A percentile compares a stretch with the other conserved stretches of the same genome.
Conservation (phyloP, 2,329 filamentous ascomycete species). For the Aspergillus eucalypticola region DNA sequence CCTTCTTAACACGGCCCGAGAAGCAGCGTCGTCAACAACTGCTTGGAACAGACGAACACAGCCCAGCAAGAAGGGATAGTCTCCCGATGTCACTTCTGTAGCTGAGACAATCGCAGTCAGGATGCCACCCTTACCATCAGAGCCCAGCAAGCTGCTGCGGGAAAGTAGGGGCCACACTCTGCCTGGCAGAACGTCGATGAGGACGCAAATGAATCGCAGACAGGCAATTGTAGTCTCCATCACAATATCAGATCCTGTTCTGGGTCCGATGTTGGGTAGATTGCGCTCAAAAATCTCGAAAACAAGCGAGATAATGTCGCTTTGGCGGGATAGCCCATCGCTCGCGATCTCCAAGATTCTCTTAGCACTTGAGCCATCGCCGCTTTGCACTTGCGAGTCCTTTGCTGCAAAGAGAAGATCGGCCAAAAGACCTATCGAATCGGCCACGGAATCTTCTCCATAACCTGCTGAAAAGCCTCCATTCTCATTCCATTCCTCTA, state of each 20-base stretch:
- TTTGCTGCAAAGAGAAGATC: slow-evolving; percentile 61
- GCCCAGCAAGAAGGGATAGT: slow-evolving; percentile 74
- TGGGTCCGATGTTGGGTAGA: slow-evolving; percentile 51
- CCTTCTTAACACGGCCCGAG: slow-evolving; percentile 49
- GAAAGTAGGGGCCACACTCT: slow-evolving; percentile 88
- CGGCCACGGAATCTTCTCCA: slow-evolving; percentile 64
- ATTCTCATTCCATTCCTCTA: slow-evolving; percentile 49
- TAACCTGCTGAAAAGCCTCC: slow-evolving; percentile 57
- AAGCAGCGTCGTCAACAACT: slow-evolving; percentile 73
- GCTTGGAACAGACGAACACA: slow-evolving; percentile 73
- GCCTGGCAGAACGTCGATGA: slow-evolving; percentile 72
- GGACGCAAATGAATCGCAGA: slow-evolving; percentile 73
- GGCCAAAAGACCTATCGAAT: slow-evolving; percentile 73
- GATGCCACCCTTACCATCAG: slow-evolving; percentile 72
- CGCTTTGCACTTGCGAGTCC: slow-evolving; percentile 27
- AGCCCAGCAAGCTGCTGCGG: slow-evolving; percentile 75
- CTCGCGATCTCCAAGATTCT: slow-evolving; percentile 53
- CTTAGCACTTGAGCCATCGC: slow-evolving; percentile 41
- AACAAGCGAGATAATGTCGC: slow-evolving; percentile 76
- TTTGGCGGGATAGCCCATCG: slow-evolving; percentile 48
- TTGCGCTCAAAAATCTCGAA: slow-evolving; percentile 81
- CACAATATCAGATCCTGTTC: slow-evolving; percentile 64
- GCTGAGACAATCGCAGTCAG: slow-evolving; percentile 78
- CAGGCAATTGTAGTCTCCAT: slow-evolving; percentile 71
- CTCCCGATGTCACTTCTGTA: slow-evolving; percentile 73